Base-by-base conservation (phyloP, 176 grass and related monocot species). In the Typha latifolia region DNA sequence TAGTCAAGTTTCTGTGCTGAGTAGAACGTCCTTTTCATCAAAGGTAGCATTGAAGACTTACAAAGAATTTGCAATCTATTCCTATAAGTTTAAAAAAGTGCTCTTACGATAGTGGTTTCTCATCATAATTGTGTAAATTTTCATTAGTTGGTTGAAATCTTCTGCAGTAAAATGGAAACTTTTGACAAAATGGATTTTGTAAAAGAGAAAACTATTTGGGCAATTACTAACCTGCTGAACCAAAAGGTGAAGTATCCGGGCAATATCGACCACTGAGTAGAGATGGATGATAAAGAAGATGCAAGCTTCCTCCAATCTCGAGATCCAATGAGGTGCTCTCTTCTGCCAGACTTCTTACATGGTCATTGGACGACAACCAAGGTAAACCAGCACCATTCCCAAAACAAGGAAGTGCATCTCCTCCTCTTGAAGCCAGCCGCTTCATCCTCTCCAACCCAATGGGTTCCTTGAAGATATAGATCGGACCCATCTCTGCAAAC, bases 391-490 rank as follows among this genome's bases (percentile, higher is more conserved):
- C 94, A n/a, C 85, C 94, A 80, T 89, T 86, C 67, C 94, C 89
- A 78, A 97, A 97, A 80, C 74, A 91, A 49, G 94, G 85, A 57
- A 92, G 69, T 52, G 70, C 63, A 78, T 97, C 94, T 52, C 94
- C 94, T 77, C 88, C 89, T 57, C 81, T 74, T 10, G 55, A 80
- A 53, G 94, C 82, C 73, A 97, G 61, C 9, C 81, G 83, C 51
- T 62, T 67, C 88, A 97, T 92, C 78, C 81, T 92, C 3, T 92
- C 85, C 57, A 77, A 80, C 52, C 94, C 94, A 62, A 97, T 84
- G 69, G 94, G 89, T 57, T 97, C 94, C 72, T 91, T 91, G 69
- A 97, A 97, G 52, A 97, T 97, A 78, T 97, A 97, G 57, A 97
- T 67, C 74, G 94, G 88, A 0, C 94, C 94, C 94, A 97, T 89